These are phyloP conservation scores for Coleophoma eucalyptorum DNA, from an alignment of 2,329 filamentous ascomycete species.

Conservation along the genomic window DNA sequence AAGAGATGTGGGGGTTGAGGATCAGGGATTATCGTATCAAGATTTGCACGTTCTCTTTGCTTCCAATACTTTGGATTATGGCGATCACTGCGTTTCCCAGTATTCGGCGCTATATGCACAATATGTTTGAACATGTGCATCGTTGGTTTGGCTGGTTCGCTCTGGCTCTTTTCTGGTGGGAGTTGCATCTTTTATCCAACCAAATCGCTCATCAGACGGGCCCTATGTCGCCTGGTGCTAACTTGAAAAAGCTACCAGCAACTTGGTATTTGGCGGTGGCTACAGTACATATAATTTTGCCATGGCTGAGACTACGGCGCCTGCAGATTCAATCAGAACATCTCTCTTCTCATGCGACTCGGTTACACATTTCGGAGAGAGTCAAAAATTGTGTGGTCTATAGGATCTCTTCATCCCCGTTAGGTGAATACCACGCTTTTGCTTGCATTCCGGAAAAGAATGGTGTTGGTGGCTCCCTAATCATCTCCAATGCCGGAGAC, in stretches of 20 bases:
- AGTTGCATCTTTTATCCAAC: slow-evolving; percentile 36
- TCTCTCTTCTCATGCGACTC: slow-evolving; percentile 54
- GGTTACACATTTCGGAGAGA: slow-evolving; percentile 48
- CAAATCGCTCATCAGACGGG: slow-evolving; percentile 10
- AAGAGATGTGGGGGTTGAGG: slow-evolving; percentile 9
- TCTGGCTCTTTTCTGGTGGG: slow-evolving; percentile 44
- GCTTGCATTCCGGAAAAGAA: slow-evolving; percentile 48
- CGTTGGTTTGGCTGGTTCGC: slow-evolving; percentile 52
- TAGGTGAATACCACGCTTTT: slow-evolving; percentile 55
- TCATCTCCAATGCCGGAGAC: slow-evolving; percentile 54
- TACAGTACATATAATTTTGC: slow-evolving; percentile 48
- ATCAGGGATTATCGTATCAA: slow-evolving; percentile 6
- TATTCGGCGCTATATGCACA: slow-evolving; percentile 46
- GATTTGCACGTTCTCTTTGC: slow-evolving; percentile 21
- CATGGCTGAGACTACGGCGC: slow-evolving; percentile 55
- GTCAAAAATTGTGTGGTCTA: slow-evolving; percentile 37
- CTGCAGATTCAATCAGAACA: slow-evolving; percentile 46
- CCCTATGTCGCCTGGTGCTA: slow-evolving; percentile 9
- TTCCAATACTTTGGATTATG: slow-evolving; percentile 41
- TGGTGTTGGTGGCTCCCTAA: slow-evolving; percentile 43
- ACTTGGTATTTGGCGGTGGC: slow-evolving; percentile 54
- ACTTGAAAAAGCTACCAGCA: slow-evolving; percentile 30
- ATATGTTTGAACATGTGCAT: slow-evolving; percentile 53
- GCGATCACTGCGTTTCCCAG: slow-evolving; percentile 45
- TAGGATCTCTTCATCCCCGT: slow-evolving; percentile 42